phyloP scores from a whole-genome alignment of 257 asterid species.

The Euphrasia confusa region DNA sequence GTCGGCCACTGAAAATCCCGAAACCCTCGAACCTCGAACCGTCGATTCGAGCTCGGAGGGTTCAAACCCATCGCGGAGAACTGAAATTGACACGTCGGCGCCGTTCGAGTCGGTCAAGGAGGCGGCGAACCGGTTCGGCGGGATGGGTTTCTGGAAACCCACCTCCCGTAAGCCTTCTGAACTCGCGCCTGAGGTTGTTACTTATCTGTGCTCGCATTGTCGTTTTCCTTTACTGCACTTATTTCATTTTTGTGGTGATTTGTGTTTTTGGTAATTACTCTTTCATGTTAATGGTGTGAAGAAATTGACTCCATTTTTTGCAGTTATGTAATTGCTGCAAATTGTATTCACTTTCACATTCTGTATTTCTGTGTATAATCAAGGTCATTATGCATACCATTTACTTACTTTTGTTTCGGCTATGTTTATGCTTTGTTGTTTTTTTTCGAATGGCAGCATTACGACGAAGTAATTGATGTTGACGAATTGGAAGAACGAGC shows the following conservation, averaged over 20 bases:
- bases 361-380: too few species aligned
- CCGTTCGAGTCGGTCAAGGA: slow-evolving; percentile 95
- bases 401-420: too few species aligned
- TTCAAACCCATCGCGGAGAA: slow-evolving; percentile 31
- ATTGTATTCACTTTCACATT: not conserved
- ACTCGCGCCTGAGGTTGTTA: slow-evolving; percentile 34
- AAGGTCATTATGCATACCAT: too few species aligned
- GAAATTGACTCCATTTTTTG: not conserved
- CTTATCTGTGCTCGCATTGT: not conserved
- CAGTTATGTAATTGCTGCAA: not conserved
- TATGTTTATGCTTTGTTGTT: not conserved
- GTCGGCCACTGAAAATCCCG: slow-evolving; percentile 29
- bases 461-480: slow-evolving; percentile 37
- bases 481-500: slow-evolving; percentile 66
- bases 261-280: too few species aligned
- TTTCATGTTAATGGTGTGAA: too few species aligned
- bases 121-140: slow-evolving; percentile 84
- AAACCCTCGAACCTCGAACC: slow-evolving; percentile 20
- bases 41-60: slow-evolving; percentile 20
- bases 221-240: not conserved
- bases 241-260: not conserved
- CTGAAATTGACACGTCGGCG: slow-evolving; percentile 85
- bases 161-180: slow-evolving; percentile 35
- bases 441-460: slow-evolving; percentile 32
- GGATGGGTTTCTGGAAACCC: slow-evolving; percentile 94